Evolutionary conservation across 495 filamentous ascomycete species (phyloP).

Genomic region (Margaritispora aquatica): DNA sequence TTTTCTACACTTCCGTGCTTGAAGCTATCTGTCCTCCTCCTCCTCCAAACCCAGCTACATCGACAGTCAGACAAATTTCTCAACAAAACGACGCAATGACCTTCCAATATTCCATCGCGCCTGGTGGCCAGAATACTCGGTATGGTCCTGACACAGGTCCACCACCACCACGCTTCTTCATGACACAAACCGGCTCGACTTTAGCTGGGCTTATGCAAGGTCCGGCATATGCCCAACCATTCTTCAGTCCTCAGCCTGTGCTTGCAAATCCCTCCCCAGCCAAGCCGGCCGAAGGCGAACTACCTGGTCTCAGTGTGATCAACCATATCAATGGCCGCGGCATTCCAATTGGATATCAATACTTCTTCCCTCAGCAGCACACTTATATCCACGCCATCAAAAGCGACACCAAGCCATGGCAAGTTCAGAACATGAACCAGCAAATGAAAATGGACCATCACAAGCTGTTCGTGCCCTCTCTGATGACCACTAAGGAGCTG

Average conservation of each 20-base stretch:
- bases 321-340: conserved; percentile 50
- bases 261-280: not conserved
- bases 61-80: too few relatives aligned
- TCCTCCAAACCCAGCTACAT: too few relatives aligned
- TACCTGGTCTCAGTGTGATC: conserved; percentile 48
- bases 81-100: not conserved
- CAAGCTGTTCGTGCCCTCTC: conserved; percentile 35
- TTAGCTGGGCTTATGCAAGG: too few relatives aligned
- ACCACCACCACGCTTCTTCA: conserved; percentile 13
- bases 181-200: too few relatives aligned
- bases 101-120: not conserved
- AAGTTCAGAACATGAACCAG: conserved; percentile 17
- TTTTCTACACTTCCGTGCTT: conserved; percentile 8
- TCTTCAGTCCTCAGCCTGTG: too few relatives aligned
- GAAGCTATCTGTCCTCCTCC: not conserved
- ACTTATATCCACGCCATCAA: conserved; percentile 43
- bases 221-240: too few relatives aligned
- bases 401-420: conserved; percentile 36
- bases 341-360: conserved; percentile 45
- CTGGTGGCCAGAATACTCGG: too few relatives aligned
- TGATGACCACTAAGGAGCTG: conserved; percentile 36
- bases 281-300: conserved; percentile 33
- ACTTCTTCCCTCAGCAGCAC: conserved; percentile 41
- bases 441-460: conserved; percentile 24
- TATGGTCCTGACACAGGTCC: conserved; percentile 21